A percentile compares a stretch with the other conserved stretches of the same genome.
Evolutionary conservation across 2,329 filamentous ascomycete genomes (phyloP).

Genomic region (Fusarium floridanum): DNA sequence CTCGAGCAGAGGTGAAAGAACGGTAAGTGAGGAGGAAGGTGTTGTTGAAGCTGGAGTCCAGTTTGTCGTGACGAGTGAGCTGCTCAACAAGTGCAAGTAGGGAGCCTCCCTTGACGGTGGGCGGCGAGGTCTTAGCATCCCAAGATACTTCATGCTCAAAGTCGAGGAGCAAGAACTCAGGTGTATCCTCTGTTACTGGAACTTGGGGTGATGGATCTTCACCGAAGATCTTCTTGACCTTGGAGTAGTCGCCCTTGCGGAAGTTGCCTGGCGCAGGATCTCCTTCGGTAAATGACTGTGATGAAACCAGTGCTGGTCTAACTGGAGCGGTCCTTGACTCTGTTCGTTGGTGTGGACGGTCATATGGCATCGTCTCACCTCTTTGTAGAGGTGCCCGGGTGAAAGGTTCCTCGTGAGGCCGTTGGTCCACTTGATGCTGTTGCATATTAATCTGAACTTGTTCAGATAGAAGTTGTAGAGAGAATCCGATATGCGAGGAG

Average conservation of each 20-base stretch:
- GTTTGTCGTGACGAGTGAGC: slow-evolving; percentile 93
- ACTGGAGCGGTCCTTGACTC: slow-evolving; percentile 64
- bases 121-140: slow-evolving; percentile 82
- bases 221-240: slow-evolving; percentile 75
- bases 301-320: slow-evolving; percentile 63
- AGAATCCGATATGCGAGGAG: slow-evolving; percentile 88
- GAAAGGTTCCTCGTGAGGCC: slow-evolving; percentile 60
- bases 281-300: slow-evolving; percentile 76
- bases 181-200: slow-evolving; percentile 77
- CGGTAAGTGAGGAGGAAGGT: slow-evolving; percentile 97
- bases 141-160: slow-evolving; percentile 91
- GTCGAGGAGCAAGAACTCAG: slow-evolving; percentile 87
- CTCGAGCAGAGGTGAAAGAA: slow-evolving; percentile 91
- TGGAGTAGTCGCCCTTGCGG: slow-evolving; percentile 72
- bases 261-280: slow-evolving; percentile 64
- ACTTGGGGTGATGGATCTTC: slow-evolving; percentile 70
- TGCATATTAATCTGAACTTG: slow-evolving; percentile 73
- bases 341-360: slow-evolving; percentile 66
- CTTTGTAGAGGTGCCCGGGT: slow-evolving; percentile 67
- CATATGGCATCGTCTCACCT: slow-evolving; percentile 69
- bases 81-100: slow-evolving; percentile 92
- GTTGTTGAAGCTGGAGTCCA: slow-evolving; percentile 96
- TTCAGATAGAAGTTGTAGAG: slow-evolving; percentile 87
- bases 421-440: slow-evolving; percentile 56
- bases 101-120: slow-evolving; percentile 88